Evolutionary conservation across 2,329 filamentous ascomycete genomes (phyloP).

Genomic region (Neofusicoccum ribis): DNA sequence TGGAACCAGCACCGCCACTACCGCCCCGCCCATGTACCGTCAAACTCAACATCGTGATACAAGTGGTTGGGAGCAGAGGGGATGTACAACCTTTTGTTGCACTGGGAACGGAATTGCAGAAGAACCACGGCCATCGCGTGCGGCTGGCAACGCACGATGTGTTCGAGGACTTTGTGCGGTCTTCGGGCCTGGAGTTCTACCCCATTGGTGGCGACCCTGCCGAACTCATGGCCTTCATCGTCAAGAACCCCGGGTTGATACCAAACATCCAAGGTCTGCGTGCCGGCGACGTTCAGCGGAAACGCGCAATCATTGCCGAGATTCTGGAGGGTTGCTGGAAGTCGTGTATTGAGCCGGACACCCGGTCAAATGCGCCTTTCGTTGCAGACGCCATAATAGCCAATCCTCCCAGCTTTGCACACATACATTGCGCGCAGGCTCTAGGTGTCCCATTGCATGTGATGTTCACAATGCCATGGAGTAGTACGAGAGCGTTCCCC

Average conservation of each 20-base stretch:
- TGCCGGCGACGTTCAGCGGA: slow-evolving; percentile 30
- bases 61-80: slow-evolving; percentile 55
- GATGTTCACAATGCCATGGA: slow-evolving; percentile 51
- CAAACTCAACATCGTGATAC: slow-evolving; percentile 55
- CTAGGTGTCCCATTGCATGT: slow-evolving; percentile 24
- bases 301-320: slow-evolving; percentile 30
- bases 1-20: neutral
- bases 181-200: slow-evolving; percentile 58
- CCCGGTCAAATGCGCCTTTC: slow-evolving; percentile 17
- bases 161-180: slow-evolving; percentile 56
- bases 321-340: slow-evolving; percentile 37
- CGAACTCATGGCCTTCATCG: slow-evolving; percentile 66
- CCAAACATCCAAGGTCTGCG: slow-evolving; percentile 31
- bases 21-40: neutral
- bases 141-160: slow-evolving; percentile 58
- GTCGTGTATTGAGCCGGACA: slow-evolving; percentile 23
- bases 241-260: slow-evolving; percentile 71
- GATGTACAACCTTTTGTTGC: slow-evolving; percentile 63
- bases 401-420: slow-evolving; percentile 25
- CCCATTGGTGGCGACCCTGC: slow-evolving; percentile 59
- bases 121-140: slow-evolving; percentile 53
- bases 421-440: slow-evolving; percentile 24
- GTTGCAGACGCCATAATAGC: slow-evolving; percentile 25
- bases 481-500: slow-evolving; percentile 45
- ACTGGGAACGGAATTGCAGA: slow-evolving; percentile 53